Evolutionary conservation across 2,329 filamentous ascomycete genomes (phyloP).

Genomic region (Xylaria sp.): DNA sequence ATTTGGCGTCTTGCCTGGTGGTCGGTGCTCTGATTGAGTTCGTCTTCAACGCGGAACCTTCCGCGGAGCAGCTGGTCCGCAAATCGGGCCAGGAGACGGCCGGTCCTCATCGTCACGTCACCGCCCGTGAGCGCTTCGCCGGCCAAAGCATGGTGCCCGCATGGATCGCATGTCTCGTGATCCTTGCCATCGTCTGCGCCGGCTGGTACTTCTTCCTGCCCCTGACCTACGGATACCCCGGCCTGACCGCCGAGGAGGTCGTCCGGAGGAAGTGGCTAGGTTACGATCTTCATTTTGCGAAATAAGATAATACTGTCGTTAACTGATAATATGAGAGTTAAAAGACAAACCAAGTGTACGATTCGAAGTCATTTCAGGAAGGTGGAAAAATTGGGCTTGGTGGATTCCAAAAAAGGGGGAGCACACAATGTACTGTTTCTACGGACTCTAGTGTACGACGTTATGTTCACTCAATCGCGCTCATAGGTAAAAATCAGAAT

Average conservation of each 20-base stretch:
- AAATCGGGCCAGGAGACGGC: constrained; percentile 43
- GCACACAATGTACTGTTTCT: no score
- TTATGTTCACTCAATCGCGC: no score
- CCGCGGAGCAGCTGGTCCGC: constrained; percentile 50
- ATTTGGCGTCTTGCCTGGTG: constrained; percentile 84
- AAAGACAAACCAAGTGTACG: constrained; percentile 23
- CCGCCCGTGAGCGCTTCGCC: constrained; percentile 75
- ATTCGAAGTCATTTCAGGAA: constrained; percentile 15
- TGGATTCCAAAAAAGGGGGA: constrained; percentile 4
- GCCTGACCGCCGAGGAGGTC: constrained; percentile 73
- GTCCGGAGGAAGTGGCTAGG: constrained; percentile 87
- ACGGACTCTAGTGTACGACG: no score
- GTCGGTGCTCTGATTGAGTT: constrained; percentile 91
- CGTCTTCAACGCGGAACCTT: constrained; percentile 84
- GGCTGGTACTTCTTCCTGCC: constrained; percentile 93
- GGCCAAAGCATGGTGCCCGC: constrained; percentile 69
- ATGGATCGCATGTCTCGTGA: constrained; percentile 72
- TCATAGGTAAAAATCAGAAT: no score
- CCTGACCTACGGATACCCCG: constrained; percentile 90
- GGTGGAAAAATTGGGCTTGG: constrained; percentile 17
- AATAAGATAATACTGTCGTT: constrained; percentile 50
- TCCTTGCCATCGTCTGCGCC: constrained; percentile 63
- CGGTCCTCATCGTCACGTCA: constrained; percentile 54
- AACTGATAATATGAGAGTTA: constrained; percentile 6
- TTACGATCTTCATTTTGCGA: constrained; percentile 97